phyloP scores from a whole-genome alignment of 192 early-diverging fungal genomes.

The Mortierella alpina region DNA sequence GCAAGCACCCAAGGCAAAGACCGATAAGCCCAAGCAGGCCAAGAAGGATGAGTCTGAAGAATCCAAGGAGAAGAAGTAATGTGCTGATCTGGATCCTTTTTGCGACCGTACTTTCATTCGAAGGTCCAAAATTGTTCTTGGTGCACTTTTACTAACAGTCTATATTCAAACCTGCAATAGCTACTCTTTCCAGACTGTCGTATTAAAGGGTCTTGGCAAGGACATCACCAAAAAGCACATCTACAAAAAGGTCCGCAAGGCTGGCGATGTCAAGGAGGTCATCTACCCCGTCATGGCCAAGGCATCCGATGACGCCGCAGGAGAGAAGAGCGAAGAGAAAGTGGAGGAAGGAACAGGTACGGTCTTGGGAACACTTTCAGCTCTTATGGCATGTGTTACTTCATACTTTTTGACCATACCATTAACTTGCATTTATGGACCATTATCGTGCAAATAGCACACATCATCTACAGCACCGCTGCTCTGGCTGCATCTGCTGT shows the following conservation, averaged over 20 bases:
- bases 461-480: constrained; percentile 56
- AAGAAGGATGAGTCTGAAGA: constrained; percentile 23
- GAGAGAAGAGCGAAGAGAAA: constrained; percentile 56
- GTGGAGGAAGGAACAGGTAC: constrained; percentile 49
- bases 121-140: not conserved
- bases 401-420: not conserved
- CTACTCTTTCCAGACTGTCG: constrained; percentile 59
- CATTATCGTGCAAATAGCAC: constrained; percentile 42
- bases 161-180: constrained; percentile 46
- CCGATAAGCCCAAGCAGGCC: constrained; percentile 50
- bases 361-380: not conserved
- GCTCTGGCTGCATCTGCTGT: constrained; percentile 67
- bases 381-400: not conserved
- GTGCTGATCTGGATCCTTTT: not conserved
- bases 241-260: constrained; percentile 77
- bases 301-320: constrained; percentile 40
- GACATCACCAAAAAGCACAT: constrained; percentile 80
- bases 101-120: not conserved
- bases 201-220: constrained; percentile 63
- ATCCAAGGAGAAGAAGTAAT: constrained; percentile 56
- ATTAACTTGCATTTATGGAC: not conserved
- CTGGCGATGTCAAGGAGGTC: constrained; percentile 70
- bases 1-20: constrained; percentile 29
- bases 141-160: not conserved
- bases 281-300: constrained; percentile 66